A percentile compares a stretch with the other conserved stretches of the same genome.
These are phyloP conservation scores for Mortierella sp. DNA, from an alignment of 371 early-diverging fungal species.

Conservation along the genomic window DNA sequence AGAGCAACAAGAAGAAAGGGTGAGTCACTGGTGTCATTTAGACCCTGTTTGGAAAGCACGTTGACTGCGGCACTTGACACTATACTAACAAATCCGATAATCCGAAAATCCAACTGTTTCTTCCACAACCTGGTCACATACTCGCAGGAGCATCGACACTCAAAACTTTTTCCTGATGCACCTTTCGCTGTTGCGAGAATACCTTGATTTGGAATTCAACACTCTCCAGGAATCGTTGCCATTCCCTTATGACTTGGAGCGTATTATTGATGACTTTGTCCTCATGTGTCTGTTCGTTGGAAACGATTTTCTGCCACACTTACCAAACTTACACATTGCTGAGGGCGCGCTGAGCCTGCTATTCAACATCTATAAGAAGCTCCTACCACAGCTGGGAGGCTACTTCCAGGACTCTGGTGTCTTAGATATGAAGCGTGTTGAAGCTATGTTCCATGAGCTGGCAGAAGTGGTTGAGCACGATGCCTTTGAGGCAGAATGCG, in stretches of 20 bases:
- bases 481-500: conserved; percentile 72
- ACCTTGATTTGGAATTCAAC: conserved; percentile 90
- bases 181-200: conserved; percentile 91
- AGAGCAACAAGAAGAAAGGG: conserved; percentile 68
- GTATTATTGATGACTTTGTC: conserved; percentile 98
- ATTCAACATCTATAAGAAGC: conserved; percentile 87
- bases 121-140: background rate
- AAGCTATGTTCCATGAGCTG: conserved; percentile 73
- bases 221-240: conserved; percentile 62
- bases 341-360: conserved; percentile 92
- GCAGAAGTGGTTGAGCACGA: conserved; percentile 74
- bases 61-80: background rate
- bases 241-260: conserved; percentile 87
- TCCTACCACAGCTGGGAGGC: conserved; percentile 78
- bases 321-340: conserved; percentile 95
- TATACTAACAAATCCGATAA: background rate
- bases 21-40: conserved; percentile 32
- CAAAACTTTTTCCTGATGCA: conserved; percentile 87
- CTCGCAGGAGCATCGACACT: conserved; percentile 62
- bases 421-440: conserved; percentile 74
- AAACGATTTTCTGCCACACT: conserved; percentile 98
- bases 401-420: conserved; percentile 90
- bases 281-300: conserved; percentile 96
- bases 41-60: background rate
- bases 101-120: background rate